Base-by-base conservation (phyloP, 2,329 filamentous ascomycete genomes). In the Helotiales sp. region DNA sequence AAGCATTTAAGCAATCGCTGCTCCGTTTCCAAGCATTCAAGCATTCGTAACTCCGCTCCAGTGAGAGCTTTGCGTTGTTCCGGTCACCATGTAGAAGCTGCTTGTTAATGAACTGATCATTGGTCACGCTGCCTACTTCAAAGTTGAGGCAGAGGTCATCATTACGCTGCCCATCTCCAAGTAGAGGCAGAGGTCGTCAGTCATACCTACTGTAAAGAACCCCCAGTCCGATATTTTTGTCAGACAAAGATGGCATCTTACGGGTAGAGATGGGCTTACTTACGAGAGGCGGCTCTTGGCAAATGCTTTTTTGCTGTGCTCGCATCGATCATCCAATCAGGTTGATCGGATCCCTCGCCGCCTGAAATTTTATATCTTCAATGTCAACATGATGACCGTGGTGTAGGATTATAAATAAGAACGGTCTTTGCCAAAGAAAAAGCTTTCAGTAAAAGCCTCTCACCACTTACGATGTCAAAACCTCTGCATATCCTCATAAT, bases 401-500 rank as follows among this genome's bases (percentile, higher is more conserved):
- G n/a, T n/a, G 13, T 6, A 4, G 8, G 10, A 5, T n/a, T 45
- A 45, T 45, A 45, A 45, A 45, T 17, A 45, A 2, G 28, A 34
- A 20, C 26, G 17, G 10, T 32, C n/a, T 55, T 6, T 11, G 1
- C 3, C 7, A 20, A 32, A 15, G n/a, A 37, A 13, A n/a, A n/a
- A n/a, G n/a, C 10, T 22, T 4, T 22, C 20, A 10, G 32, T 13
- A 13, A 4, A 15, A 2, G 1, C 11, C 17, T 13, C 1, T 24
- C n/a, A 10, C 22, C 10, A 22, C n/a, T 2, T 1, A 11, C 7
- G 15, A 55, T 63, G 60, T 40, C 60, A 13, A 49, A 63, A 45
- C 34, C 22, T 22, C 15, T 63, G 6, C 43, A 64, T 26, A 26
- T 60, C 28, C 55, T 64, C 43, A 64, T 64, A n/a, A 58, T 60